Evolutionary conservation across 2,329 filamentous ascomycete species (phyloP).

Genomic region (Colletotrichum sojae): DNA sequence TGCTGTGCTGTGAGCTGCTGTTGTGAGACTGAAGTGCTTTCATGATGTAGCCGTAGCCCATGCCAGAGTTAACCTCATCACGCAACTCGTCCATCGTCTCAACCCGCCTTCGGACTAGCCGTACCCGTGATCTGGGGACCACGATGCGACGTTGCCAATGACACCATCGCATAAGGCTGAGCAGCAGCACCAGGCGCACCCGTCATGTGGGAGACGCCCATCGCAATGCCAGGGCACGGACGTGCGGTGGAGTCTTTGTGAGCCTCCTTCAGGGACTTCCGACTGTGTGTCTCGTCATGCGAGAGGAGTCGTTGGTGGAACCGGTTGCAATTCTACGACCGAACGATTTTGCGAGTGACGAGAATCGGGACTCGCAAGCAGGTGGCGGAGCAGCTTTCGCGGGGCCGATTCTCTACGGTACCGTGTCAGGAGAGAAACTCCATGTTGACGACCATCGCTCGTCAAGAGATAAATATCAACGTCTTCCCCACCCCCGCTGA

Average conservation of each 20-base stretch:
- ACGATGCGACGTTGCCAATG: background rate
- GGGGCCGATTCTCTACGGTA: background rate
- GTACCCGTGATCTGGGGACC: background rate
- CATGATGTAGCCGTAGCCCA: background rate
- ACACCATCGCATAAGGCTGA: background rate
- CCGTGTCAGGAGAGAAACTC: background rate
- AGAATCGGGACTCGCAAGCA: background rate
- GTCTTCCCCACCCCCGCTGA: background rate
- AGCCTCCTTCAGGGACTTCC: background rate
- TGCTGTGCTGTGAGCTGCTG: background rate
- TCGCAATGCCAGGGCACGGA: background rate
- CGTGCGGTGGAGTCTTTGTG: background rate
- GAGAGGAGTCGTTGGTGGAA: background rate
- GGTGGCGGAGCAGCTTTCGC: slow-evolving; percentile 1
- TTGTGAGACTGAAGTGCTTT: background rate
- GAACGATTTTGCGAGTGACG: background rate
- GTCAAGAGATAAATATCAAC: background rate
- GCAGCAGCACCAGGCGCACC: background rate
- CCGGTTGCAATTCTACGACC: background rate
- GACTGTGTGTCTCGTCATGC: background rate
- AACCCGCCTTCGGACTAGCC: background rate
- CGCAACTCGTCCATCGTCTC: background rate
- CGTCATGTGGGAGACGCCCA: background rate
- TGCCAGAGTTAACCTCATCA: background rate
- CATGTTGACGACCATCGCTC: background rate